Evolutionary conservation across 176 grass and related monocot genomes (phyloP), one percentile per base, ranked within the genome.

Genomic region (Elaeis guineensis): DNA sequence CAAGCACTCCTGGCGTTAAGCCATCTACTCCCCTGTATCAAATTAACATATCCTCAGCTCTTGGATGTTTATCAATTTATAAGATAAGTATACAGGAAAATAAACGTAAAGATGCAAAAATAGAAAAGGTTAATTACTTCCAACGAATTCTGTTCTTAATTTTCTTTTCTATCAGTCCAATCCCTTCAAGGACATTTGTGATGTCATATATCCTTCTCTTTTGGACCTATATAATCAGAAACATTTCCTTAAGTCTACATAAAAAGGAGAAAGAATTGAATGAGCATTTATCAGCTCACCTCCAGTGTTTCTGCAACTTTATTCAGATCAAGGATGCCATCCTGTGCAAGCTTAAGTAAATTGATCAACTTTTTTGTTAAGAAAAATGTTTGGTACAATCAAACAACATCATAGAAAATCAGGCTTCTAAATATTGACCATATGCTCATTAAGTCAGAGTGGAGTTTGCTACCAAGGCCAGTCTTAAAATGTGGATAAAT

Each of bases 181-280:
- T 92, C 77, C 84, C 93, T 92, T 92, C 93, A 54, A 98, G 93
- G 49, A 98, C 93, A 74, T 98, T 98, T 73, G 87, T 98, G 58
- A 98, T 92, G 73, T 98, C 93, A 92, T 98, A 98, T 50, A 98
- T 83, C 25, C 87, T 74, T 53, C 93, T 79, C 72, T 98, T 98
- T n/a, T n/a, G n/a, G n/a, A n/a, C n/a, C n/a, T n/a, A n/a, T n/a
- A n/a, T n/a, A n/a, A n/a, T n/a, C n/a, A 61, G 55, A 84, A 78
- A 74, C 17, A 7, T 53, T 24, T 35, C 0, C n/a, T 48, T 44
- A 73, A 29, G 3, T 20, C 17, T 18, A 8, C n/a, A 35, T 35
- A 16, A 53, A 62, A 21, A 63, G 70, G 24, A 17, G 4, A 44
- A 6, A 16, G 35, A 32, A 25, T 55, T 17, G 66, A 59, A 65